Evolutionary conservation across 2,329 filamentous ascomycete species (phyloP), one percentile per base, ranked within the genome.

Genomic region (Pseudomassariella vexata): DNA sequence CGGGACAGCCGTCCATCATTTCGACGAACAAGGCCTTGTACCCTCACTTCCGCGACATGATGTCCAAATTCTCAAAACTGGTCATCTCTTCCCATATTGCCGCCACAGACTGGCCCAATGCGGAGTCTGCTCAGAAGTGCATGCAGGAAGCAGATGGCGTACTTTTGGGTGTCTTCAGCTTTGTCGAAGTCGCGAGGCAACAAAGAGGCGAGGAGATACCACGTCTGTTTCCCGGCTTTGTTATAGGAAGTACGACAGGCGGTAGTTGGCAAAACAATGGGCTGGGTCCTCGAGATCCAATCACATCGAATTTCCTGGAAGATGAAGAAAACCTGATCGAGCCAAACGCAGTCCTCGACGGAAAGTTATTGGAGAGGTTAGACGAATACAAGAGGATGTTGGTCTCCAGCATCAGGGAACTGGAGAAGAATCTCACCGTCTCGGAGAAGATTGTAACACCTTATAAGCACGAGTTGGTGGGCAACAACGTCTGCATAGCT

Each of bases 21-120:
- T 95, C 89, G 6, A 94, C 87, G 5, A 98, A 98, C 67, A 96
- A 96, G 58, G 85, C 88, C 0, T 68, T 98, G 11, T 96, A 96
- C 53, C 92, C 92, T 16, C 89, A 96, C 59, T 98, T 98, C 62
- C 75, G 92, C 33, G 92, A 96, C 55, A 96, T 96, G 81, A 98
- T 98, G 92, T 96, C 92, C 26, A 89, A 94, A 49, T 98, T 98
- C 57, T 96, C 92, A n/a, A 98, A 98, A 58, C 71, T 98, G 8
- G 92, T 98, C 26, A 81, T 98, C 29, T 98, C 92, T 3, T 96
- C 92, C 10, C 92, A 98, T 55, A 95, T 98, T 54, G 92, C 92
- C 23, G 88, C 90, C 5, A 86, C 90, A 20, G 92, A 98, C 62
- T 96, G 88, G 78, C 89, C 90, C 7, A 88, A 90, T 34, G 81